Evolutionary conservation across 2,329 filamentous ascomycete species (phyloP).

Genomic region (Chaetothyriales sp.): DNA sequence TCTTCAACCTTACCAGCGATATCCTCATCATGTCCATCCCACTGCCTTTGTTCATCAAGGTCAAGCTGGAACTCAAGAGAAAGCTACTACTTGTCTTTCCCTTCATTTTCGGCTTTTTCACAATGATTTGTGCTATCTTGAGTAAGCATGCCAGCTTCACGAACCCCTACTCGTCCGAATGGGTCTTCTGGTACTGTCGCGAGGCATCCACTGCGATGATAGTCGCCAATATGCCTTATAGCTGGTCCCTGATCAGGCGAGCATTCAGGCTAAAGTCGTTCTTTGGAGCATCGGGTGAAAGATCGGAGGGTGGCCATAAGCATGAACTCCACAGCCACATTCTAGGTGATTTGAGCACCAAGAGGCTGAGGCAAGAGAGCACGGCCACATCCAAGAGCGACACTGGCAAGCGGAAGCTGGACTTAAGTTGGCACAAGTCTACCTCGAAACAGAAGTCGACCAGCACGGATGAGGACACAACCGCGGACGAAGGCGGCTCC

Average conservation of each 20-base stretch:
- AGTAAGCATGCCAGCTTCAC: constrained; percentile 51
- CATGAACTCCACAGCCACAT: constrained; percentile 7
- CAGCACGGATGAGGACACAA: not conserved
- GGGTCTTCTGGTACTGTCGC: constrained; percentile 48
- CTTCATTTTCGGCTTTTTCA: constrained; percentile 43
- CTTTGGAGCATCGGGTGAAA: constrained; percentile 14
- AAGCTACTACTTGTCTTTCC: constrained; percentile 43
- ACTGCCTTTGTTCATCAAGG: constrained; percentile 32
- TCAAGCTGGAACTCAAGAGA: constrained; percentile 28
- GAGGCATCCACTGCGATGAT: constrained; percentile 47
- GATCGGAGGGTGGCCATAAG: constrained; percentile 8
- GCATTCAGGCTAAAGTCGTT: constrained; percentile 28
- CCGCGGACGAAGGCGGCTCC: not conserved
- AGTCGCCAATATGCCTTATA: constrained; percentile 48
- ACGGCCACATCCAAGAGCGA: not conserved
- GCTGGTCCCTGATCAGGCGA: constrained; percentile 43
- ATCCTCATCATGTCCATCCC: constrained; percentile 34
- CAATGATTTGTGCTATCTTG: constrained; percentile 44
- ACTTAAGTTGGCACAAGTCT: constrained; percentile 4
- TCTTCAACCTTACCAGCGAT: constrained; percentile 37
- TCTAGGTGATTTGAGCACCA: not conserved
- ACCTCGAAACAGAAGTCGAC: constrained; percentile 1
- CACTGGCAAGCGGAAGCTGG: constrained; percentile 3
- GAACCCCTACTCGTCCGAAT: constrained; percentile 41
- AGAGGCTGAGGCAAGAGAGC: too few relatives aligned